Evolutionary conservation across 805 yeast species (phyloP), one percentile per base, ranked within the genome.

Genomic region (Starmerella stigmatis): DNA sequence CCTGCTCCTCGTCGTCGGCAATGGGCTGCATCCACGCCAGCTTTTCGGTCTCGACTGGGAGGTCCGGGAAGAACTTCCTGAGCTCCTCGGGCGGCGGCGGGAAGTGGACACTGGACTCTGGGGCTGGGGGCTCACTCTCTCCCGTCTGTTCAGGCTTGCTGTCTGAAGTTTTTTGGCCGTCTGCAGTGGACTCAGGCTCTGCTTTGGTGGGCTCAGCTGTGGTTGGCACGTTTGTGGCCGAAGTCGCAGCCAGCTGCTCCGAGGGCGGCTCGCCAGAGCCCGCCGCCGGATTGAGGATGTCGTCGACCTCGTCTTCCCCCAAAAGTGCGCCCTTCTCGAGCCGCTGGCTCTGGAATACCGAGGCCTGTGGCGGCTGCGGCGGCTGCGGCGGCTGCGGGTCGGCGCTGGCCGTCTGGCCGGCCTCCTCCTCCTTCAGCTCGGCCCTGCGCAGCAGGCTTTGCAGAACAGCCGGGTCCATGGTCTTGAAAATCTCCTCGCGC

Each of bases 21-120:
- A 79, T 74, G 2, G 83, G 78, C 46, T 79, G 73, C 95, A 88
- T 88, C 99, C 99, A 92, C 48, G 86, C 82, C 46, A 92, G 62
- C 55, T 84, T 81, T 32, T 76, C 78, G 0, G 84, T 74, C 53
- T 92, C 94, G 39, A 70, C 76, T 2, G 96, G 95, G 41, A 92
- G 67, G 53, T 86, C 89, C 1, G 99, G 96, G 64, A 79, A 92
- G 64, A 76, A 89, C 58, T 82, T 83, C 21, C 78, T 81, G 42
- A 92, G 65, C 57, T 86, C 80, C 22, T 78, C 78, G 53, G 83
- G 81, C 41, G 71, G 74, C 1, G 82, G 75, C 54, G 33, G 73
- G 66, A 50, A 68, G 61, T 37, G 71, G 65, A 25, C 46, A 7
- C 44, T 36, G 10, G 38, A 34, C 12, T 16, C 28, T 6, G 25